Base-by-base conservation (phyloP, 768 basidiomycete genomes). In the Arthromyces matolae region DNA sequence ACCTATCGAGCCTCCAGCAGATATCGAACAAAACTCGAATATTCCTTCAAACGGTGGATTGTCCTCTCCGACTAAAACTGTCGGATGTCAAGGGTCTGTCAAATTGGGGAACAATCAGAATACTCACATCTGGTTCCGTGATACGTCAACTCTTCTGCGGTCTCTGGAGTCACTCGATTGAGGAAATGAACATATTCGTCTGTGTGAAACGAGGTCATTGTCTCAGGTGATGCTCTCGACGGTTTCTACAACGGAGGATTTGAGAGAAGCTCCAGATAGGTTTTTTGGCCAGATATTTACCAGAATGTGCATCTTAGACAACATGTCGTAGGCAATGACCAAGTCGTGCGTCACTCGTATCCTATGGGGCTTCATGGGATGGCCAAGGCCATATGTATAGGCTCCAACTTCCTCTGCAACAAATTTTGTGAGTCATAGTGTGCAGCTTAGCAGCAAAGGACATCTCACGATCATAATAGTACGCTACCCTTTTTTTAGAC, bases 181-280 rank as follows among this genome's bases (percentile, higher is more conserved):
- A 99, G 70, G 59, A 98, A 95, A 60, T 98, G 83, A 46, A 99
- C 79, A 66, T 96, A 99, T 76, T 99, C 96, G 70, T 99, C 96
- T 14, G 95, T 93, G 65, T 99, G 96, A 67, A 98, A 99, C 9
- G 85, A 71, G 23, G 89, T 86, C 88, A 99, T 88, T 14, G 80
- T 78, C 58, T 83, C 78, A 12, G 85, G 80, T 0, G 80, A 75
- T 4, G 89, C 83, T 23, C 89, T 76, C 53, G 73, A 77, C 5
- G 92, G 84, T 59, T 75, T 77, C 89, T 90, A 59, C 2, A 51
- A 31, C 10, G 39, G 48, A 19, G 24, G 44, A 29, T 24, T 28
- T 27, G 4, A 18, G 8, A 3, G 14, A 27, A 19, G 2, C n/a
- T 16, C 16, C 12, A 32, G 10, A 24, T 37, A 23, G n/a, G n/a